Evolutionary conservation across 176 grass and related monocot genomes (phyloP).

Genomic region (Elaeis guineensis): DNA sequence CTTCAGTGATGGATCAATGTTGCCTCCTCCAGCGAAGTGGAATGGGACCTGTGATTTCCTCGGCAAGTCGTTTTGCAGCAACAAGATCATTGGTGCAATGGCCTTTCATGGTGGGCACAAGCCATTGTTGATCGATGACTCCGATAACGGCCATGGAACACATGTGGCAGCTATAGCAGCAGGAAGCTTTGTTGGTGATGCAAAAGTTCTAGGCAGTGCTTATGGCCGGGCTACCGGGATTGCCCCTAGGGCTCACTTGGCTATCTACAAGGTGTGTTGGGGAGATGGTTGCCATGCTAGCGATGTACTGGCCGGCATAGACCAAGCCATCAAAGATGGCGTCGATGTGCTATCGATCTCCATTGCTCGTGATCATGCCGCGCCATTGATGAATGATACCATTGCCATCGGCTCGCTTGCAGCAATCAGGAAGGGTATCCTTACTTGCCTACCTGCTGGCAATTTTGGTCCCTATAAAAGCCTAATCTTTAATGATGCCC

Average conservation of each 20-base stretch:
- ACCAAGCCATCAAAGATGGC: background rate
- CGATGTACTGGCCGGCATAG: background rate
- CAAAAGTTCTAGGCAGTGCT: background rate
- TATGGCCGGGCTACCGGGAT: background rate
- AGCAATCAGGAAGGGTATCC: background rate
- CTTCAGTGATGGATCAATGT: background rate
- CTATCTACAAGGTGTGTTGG: background rate
- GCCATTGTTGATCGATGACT: no score
- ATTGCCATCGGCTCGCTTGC: constrained; percentile 2
- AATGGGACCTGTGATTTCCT: background rate
- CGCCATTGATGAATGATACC: background rate
- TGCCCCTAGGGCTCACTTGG: background rate
- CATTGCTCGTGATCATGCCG: background rate
- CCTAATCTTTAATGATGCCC: background rate
- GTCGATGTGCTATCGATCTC: background rate
- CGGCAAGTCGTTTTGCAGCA: background rate
- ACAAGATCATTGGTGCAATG: background rate
- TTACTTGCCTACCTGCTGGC: background rate
- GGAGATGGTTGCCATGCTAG: background rate
- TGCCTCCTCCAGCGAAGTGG: background rate
- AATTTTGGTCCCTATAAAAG: background rate
- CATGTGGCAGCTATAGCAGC: no score
- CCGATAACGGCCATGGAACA: no score
- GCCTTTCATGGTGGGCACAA: background rate
- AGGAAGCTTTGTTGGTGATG: background rate